Base-by-base conservation (phyloP, 2,329 filamentous ascomycete genomes). In the Monilinia fructicola region DNA sequence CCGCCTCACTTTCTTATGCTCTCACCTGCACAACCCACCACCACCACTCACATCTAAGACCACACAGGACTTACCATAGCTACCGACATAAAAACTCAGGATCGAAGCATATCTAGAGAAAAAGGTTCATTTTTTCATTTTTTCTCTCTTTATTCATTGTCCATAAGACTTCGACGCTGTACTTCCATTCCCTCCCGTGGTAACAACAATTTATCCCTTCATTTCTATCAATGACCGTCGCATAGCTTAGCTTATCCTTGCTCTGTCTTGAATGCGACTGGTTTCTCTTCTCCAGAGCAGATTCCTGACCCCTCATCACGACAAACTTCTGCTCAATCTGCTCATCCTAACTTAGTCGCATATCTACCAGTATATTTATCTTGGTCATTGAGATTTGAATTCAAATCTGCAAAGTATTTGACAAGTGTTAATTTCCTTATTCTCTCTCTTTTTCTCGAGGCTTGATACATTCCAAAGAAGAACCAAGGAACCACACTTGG, bases 361-460 rank as follows among this genome's bases (percentile, higher is more conserved):
- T 62, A 68, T 38, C 55, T 31, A 62, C 26, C 46, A 62, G 38
- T 46, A 59, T 63, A 67, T 67, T 68, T 68, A 67, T 68, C 67
- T 70, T 71, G 65, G 68, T 70, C 66, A 53, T 71, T 73, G 71
- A 73, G 71, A 71, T 64, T 61, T 72, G 70, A 67, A 70, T 68
- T 53, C 62, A 64, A 54, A 69, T 70, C 67, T 63, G 48, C 63
- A 70, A 65, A 70, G 73, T 71, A 71, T 71, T 67, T 68, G 61
- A 59, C 68, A 69, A 64, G 67, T 70, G 64, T 69, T 71, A 69
- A 70, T 64, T 74, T 54, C 67, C 68, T 70, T 73, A 61, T 67
- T 72, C 68, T 72, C 65, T 56, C 67, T 66, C n/a, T 67, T 68
- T 59, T 67, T 64, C 50, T 68, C 64, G 55, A 44, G 62, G 59